Evolutionary conservation across 805 yeast species (phyloP), one percentile per base, ranked within the genome.

Genomic region (Hanseniaspora hatyaiensis): DNA sequence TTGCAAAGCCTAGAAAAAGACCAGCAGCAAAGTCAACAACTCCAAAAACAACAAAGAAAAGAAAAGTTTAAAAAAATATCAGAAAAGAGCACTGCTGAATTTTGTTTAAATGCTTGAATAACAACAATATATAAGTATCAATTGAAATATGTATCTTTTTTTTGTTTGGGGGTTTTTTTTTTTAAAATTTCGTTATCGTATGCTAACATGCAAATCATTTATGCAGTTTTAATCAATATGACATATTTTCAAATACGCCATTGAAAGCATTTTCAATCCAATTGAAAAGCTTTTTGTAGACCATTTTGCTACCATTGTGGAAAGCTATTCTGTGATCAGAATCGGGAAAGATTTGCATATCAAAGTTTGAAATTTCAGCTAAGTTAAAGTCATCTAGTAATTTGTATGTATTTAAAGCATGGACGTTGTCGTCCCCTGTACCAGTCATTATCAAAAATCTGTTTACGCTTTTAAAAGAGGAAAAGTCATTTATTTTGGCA

Each of bases 291-390:
- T 81, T 78, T 54, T 78, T 83, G 60, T 74, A 84, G 8, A 92
- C 80, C 31, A 87, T 70, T 11, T 66, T 63, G 59, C 78, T 75
- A 3, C 95, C 95, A 60, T 86, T 85, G 64, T 92, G 94, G 60
- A 71, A 78, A 43, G 63, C 64, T 38, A 92, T 89, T 40, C 80
- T 71, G 61, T 92, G 98, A 59, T 88, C 89, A 20, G 94, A 82
- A 61, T 92, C 98, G 0, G 98, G 97, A 65, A 80, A 92, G 12
- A 87, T 73, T 55, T 80, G 87, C 66, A 87, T 70, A 57, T 92
- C 98, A 58, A 78, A 92, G 58, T 83, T 83, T 50, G 75, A 78
- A n/a, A 82, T 73, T 23, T 60, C 59, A 6, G 60, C 57, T 3
- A 62, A 22, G 56, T 81, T 74, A 49, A 83, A 69, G 22, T 72